Conservation (phyloP, 768 basidiomycete genomes). For the Tricholoma flavovirens region DNA sequence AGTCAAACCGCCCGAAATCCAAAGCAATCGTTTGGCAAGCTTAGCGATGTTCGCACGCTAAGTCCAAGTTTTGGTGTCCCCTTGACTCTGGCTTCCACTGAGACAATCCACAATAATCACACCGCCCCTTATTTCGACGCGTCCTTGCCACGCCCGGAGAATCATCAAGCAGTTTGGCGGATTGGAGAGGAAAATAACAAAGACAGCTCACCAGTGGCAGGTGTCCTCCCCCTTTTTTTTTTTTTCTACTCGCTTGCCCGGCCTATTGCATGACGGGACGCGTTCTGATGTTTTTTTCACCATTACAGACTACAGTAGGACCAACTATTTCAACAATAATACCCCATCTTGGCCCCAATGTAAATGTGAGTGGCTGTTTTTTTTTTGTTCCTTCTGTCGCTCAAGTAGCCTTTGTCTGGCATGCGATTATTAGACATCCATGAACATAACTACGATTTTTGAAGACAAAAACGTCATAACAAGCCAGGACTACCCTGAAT, state of each 20-base stretch:
- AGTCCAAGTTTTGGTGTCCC: neutral
- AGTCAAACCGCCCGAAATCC: slow-evolving; percentile 3
- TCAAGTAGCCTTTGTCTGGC: neutral
- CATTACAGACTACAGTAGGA: neutral
- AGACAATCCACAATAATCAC: neutral
- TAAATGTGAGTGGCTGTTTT: neutral
- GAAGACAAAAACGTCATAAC: slow-evolving; percentile 1
- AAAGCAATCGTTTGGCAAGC: neutral
- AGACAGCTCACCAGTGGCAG: neutral
- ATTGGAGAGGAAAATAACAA: neutral
- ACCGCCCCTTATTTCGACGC: neutral
- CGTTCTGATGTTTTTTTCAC: neutral
- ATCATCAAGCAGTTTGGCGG: neutral
- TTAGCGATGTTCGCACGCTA: neutral
- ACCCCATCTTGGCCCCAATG: neutral
- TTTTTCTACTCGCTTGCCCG: neutral
- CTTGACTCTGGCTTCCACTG: neutral
- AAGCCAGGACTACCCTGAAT: neutral
- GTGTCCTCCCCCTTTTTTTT: neutral
- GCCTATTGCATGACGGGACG: neutral
- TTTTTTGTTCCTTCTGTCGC: neutral
- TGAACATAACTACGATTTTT: slow-evolving; percentile 3
- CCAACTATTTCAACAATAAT: neutral
- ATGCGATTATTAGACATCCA: neutral
- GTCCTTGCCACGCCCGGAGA: neutral